Evolutionary conservation across 1,284 basidiomycete genomes (phyloP).

Genomic region (Termitomyces sp.): DNA sequence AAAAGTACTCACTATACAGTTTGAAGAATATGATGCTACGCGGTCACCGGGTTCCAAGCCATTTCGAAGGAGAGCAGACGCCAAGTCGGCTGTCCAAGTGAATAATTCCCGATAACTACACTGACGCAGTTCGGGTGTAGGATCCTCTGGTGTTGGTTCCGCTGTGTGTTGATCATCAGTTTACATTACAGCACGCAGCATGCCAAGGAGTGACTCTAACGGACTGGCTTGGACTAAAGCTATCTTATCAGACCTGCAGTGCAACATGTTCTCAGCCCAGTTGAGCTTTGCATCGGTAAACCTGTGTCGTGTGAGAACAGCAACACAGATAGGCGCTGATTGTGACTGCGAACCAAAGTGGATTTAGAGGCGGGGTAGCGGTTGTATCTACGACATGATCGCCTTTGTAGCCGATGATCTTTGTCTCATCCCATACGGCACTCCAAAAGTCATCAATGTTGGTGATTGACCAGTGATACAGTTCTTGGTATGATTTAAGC

Average conservation of each 20-base stretch:
- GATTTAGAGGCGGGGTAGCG: constrained; percentile 66
- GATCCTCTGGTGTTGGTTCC: constrained; percentile 52
- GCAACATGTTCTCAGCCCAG: constrained; percentile 86
- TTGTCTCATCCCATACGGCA: constrained; percentile 73
- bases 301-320: constrained; percentile 22
- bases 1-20: constrained; percentile 57
- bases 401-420: constrained; percentile 60
- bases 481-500: constrained; percentile 58
- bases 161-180: constrained; percentile 33
- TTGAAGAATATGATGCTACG: constrained; percentile 78
- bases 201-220: constrained; percentile 21
- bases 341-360: constrained; percentile 51
- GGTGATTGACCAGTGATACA: constrained; percentile 68
- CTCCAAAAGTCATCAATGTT: constrained; percentile 70
- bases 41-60: constrained; percentile 72
- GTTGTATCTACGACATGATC: constrained; percentile 54
- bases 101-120: constrained; percentile 63
- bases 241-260: constrained; percentile 47
- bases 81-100: constrained; percentile 53
- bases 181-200: not conserved
- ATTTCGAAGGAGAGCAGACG: constrained; percentile 53
- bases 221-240: constrained; percentile 74
- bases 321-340: constrained; percentile 11
- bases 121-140: constrained; percentile 40
- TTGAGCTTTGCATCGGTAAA: constrained; percentile 66